Evolutionary conservation across 2,329 filamentous ascomycete genomes (phyloP), one percentile per base, ranked within the genome.

Genomic region (Trichoderma koningiopsis): DNA sequence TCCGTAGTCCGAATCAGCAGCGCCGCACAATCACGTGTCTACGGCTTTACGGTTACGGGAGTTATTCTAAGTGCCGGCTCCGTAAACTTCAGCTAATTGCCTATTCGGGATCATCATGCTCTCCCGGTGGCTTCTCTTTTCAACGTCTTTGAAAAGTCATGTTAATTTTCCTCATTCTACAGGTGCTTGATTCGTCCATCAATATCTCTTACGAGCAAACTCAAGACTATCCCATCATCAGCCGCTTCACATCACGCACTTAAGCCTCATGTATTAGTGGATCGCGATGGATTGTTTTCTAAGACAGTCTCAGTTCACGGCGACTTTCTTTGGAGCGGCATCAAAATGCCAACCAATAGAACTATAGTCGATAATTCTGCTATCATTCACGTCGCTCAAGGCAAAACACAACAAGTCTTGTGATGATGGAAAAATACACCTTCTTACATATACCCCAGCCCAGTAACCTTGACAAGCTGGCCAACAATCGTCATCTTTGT

Each of bases 291-390:
- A 63, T 63, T 27, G 16, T 63, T 13, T 29, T 53, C 52, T 11
- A 40, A 63, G 60, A 63, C 47, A 40, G 60, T 53, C 47, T 63
- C 60, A 63, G 60, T 53, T 24, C 40, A 24, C 27, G 31, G 13
- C 27, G 40, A 24, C 47, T 49, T 49, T n/a, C 4, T 33, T 61
- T 19, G 4, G n/a, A 35, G 29, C 5, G 2, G 52, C 22, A 43
- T 43, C 40, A 5, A n/a, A 31, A 35, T 8, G 55, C 16, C 35
- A 13, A 14, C 31, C 55, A n/a, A 33, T 58, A 24, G 33, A 35
- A 14, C 13, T 37, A 7, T 14, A 35, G 2, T 31, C 11, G 4
- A 24, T 14, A 2, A 31, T 4, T 27, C 22, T 37, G 5, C 60
- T 29, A 33, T 13, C 22, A 6, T 8, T 63, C 52, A 52, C 24